A percentile compares a stretch with the other conserved stretches of the same genome.
These are phyloP conservation scores for Gymnopilus junonius DNA, from an alignment of 768 basidiomycete species.

Conservation along the genomic window DNA sequence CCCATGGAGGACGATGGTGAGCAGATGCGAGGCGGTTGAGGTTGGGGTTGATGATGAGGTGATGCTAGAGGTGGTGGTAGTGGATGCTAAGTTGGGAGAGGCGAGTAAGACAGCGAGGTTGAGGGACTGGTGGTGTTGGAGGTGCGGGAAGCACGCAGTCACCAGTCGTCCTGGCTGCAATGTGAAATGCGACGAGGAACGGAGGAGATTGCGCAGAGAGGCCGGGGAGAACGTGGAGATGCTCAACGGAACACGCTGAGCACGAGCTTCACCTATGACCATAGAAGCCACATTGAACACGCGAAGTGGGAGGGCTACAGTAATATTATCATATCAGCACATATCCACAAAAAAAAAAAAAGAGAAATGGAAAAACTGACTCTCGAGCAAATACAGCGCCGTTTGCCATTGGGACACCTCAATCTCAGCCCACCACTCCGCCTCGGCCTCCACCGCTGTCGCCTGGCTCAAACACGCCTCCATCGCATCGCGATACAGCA, in stretches of 20 bases:
- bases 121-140: constrained; percentile 29
- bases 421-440: constrained; percentile 84
- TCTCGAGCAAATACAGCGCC: constrained; percentile 54
- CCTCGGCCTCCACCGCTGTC: constrained; percentile 69
- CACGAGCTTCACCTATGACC: constrained; percentile 46
- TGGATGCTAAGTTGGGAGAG: constrained; percentile 8
- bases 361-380: not conserved
- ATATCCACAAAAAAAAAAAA: not conserved
- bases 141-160: constrained; percentile 70
- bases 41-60: not conserved
- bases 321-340: constrained; percentile 2
- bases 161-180: constrained; percentile 56
- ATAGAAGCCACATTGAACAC: constrained; percentile 38
- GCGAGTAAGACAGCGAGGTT: constrained; percentile 25
- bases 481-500: constrained; percentile 68
- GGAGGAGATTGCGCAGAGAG: constrained; percentile 53
- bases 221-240: constrained; percentile 50
- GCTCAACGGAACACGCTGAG: constrained; percentile 49
- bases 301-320: constrained; percentile 52
- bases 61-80: not conserved
- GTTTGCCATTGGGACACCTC: constrained; percentile 62
- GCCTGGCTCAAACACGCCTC: constrained; percentile 71
- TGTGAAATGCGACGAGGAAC: constrained; percentile 41
- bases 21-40: no score
- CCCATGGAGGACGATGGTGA: not conserved